A percentile compares a stretch with the other conserved stretches of the same genome.
Conservation (phyloP, 139 green algal genomes). For the Picochlorum sp. region DNA sequence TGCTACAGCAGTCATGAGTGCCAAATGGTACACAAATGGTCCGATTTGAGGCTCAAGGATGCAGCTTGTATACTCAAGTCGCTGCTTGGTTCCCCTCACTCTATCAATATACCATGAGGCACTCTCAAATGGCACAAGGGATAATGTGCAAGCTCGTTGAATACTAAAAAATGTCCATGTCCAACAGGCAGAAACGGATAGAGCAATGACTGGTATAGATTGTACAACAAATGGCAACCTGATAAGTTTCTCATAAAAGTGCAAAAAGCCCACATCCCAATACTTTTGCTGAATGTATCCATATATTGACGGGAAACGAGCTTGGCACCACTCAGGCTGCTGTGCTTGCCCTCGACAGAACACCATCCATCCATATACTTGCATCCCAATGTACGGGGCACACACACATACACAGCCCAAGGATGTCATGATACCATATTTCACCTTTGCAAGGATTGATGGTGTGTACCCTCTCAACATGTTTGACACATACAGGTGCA, state of each 20-base stretch:
- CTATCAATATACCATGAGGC: background rate
- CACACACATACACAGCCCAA: conserved; percentile 10
- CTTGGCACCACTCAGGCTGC: conserved; percentile 51
- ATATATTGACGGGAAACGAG: conserved; percentile 56
- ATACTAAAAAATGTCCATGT: conserved; percentile 20
- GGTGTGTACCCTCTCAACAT: background rate
- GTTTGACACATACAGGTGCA: conserved; percentile 10
- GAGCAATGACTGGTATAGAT: conserved; percentile 15
- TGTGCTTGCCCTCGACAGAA: conserved; percentile 25
- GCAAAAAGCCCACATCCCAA: conserved; percentile 73
- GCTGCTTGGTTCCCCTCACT: background rate
- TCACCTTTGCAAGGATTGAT: background rate
- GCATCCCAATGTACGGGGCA: conserved; percentile 19
- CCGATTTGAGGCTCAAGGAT: conserved; percentile 18
- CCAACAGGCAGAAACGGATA: conserved; percentile 20
- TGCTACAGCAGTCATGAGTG: conserved; percentile 46
- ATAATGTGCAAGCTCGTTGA: conserved; percentile 17
- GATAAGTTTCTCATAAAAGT: conserved; percentile 49
- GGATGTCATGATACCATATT: background rate
- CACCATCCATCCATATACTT: conserved; percentile 22
- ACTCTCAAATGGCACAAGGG: background rate
- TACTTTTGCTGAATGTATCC: conserved; percentile 75
- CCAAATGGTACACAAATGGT: conserved; percentile 66
- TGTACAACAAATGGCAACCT: conserved; percentile 34
- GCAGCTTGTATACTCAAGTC: conserved; percentile 7